Evolutionary conservation across 257 asterid genomes (phyloP).

Genomic region (Linderniella brevidens): DNA sequence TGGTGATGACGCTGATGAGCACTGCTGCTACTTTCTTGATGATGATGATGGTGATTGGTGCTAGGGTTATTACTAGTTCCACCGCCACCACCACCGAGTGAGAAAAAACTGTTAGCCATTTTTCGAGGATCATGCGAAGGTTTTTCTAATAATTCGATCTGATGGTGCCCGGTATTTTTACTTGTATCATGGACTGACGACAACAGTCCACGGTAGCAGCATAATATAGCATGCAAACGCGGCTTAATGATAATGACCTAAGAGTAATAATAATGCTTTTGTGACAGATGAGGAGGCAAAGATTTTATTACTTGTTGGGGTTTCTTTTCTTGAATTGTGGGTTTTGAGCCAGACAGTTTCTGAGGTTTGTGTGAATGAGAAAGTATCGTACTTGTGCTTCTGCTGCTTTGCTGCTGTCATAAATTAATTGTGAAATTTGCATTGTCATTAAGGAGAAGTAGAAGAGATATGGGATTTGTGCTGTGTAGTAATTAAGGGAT

Average conservation of each 20-base stretch:
- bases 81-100: conserved; percentile 31
- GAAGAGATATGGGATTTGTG: background rate
- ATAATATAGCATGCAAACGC: background rate
- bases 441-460: conserved; percentile 10
- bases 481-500: too few species aligned
- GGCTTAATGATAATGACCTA: conserved; percentile 18
- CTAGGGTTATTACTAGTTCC: conserved; percentile 7
- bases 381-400: conserved; percentile 10
- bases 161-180: background rate
- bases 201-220: conserved; percentile 6
- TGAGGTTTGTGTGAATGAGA: conserved; percentile 17
- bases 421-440: conserved; percentile 9
- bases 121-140: conserved; percentile 7
- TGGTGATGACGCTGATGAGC: background rate
- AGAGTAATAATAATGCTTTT: conserved; percentile 14
- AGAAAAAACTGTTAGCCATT: conserved; percentile 66
- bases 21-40: conserved; percentile 14
- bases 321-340: conserved; percentile 25
- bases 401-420: too few species aligned
- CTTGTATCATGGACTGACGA: background rate
- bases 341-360: conserved; percentile 20
- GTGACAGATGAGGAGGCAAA: conserved; percentile 10
- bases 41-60: background rate
- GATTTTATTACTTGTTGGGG: conserved; percentile 14
- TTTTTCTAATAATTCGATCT: conserved; percentile 11